Conservation (phyloP, 1,284 basidiomycete species). For the Cronartium quercuum region DNA sequence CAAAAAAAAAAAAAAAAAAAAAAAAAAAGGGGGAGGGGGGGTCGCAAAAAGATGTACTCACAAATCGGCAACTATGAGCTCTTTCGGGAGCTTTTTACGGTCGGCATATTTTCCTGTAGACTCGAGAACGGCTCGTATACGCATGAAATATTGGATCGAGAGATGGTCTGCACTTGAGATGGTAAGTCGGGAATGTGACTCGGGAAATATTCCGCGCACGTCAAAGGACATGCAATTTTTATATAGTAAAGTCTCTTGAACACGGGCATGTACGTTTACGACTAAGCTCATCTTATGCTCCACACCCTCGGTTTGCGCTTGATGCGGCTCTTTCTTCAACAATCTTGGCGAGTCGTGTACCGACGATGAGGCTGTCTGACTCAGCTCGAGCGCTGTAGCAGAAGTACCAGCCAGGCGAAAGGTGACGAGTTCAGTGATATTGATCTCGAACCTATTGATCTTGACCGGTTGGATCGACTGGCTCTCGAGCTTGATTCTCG, state of each 20-base stretch:
- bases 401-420: not conserved
- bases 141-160: conserved; percentile 7
- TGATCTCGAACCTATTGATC: conserved; percentile 13
- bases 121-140: conserved; percentile 4
- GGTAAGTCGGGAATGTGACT: conserved; percentile 6
- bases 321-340: not conserved
- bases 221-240: conserved; percentile 9
- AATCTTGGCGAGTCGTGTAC: not conserved
- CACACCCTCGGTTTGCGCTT: not conserved
- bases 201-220: not conserved
- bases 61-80: not conserved
- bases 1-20: not conserved
- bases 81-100: not conserved
- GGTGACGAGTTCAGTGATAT: not conserved
- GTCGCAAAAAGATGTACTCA: too few species aligned
- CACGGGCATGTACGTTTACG: not conserved
- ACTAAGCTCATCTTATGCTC: not conserved
- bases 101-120: conserved; percentile 5
- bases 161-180: not conserved
- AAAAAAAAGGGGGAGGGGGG: not conserved
- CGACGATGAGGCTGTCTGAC: not conserved
- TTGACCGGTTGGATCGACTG: conserved; percentile 10
- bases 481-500: conserved; percentile 16
- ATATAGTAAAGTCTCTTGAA: not conserved
- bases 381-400: not conserved